phyloP scores from a whole-genome alignment of 2,329 filamentous ascomycete genomes.

The Knufia fluminis region DNA sequence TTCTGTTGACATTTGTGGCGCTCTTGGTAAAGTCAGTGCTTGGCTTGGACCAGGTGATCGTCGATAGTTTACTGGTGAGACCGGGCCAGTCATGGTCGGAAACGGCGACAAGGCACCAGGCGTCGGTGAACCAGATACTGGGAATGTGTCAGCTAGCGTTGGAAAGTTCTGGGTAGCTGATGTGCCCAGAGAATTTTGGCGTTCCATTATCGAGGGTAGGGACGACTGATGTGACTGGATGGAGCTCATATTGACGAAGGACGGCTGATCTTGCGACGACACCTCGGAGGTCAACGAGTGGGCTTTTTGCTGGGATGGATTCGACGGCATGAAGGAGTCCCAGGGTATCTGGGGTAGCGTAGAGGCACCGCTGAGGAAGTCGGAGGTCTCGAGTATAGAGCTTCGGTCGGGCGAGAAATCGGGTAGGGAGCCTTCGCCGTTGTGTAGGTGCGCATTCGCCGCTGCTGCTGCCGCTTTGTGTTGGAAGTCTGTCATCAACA shows the following conservation, averaged over 20 bases:
- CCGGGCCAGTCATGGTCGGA: conserved; percentile 56
- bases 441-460: conserved; percentile 40
- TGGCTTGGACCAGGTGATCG: conserved; percentile 61
- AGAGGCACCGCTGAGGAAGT: conserved; percentile 69
- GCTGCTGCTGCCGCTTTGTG: conserved; percentile 79
- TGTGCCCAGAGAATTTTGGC: conserved; percentile 50
- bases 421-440: conserved; percentile 43
- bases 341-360: conserved; percentile 80
- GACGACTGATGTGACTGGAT: conserved; percentile 52
- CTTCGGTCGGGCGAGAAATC: conserved; percentile 64
- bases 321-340: conserved; percentile 74
- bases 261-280: conserved; percentile 56
- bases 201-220: conserved; percentile 60
- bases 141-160: conserved; percentile 63
- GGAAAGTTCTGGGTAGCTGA: conserved; percentile 57
- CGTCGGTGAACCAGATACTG: conserved; percentile 59
- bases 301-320: conserved; percentile 61
- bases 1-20: conserved; percentile 74
- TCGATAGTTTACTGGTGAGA: conserved; percentile 59
- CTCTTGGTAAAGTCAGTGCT: conserved; percentile 54
- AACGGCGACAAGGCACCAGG: conserved; percentile 67
- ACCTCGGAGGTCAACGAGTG: conserved; percentile 61
- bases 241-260: conserved; percentile 49
- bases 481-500: conserved; percentile 97
- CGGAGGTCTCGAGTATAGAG: conserved; percentile 65